A percentile compares a stretch with the other conserved stretches of the same genome.
phyloP scores from a whole-genome alignment of 148 eudicot genomes.

The Arbutus unedo region DNA sequence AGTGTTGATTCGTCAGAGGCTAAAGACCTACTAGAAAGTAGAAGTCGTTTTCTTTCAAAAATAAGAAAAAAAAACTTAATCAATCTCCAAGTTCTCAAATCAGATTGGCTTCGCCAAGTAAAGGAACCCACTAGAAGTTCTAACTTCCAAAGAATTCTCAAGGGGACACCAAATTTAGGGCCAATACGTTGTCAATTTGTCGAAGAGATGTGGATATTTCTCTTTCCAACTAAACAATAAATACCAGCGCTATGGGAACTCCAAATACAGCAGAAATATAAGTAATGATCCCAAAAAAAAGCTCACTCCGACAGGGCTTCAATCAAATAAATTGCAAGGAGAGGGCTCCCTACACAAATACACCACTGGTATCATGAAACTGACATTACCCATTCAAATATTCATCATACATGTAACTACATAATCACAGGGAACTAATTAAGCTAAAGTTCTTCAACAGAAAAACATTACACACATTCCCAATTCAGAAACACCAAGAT shows the following conservation, averaged over 20 bases:
- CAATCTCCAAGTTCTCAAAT: not conserved
- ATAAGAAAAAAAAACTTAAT: not conserved
- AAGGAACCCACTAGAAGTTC: too few species aligned
- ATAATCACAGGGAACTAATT: not conserved
- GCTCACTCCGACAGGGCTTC: not conserved
- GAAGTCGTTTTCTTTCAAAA: too few species aligned
- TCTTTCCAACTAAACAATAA: not conserved
- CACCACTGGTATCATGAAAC: not conserved
- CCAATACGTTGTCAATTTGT: too few species aligned
- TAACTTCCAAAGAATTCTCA: too few species aligned
- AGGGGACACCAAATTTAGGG: too few species aligned
- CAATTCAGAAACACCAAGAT: not conserved
- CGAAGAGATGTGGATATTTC: too few species aligned
- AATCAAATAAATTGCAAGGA: not conserved
- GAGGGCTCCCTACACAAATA: not conserved
- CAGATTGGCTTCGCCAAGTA: not conserved
- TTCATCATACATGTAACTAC: not conserved
- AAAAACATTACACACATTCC: not conserved
- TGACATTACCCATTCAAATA: not conserved
- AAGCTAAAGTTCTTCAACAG: not conserved
- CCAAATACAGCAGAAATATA: not conserved
- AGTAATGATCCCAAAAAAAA: not conserved
- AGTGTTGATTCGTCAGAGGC: too few species aligned
- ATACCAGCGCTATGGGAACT: not conserved
- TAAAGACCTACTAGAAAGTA: too few species aligned